These are phyloP conservation scores for Apiospora phragmitis DNA, from an alignment of 2,329 filamentous ascomycete species.

Conservation along the genomic window DNA sequence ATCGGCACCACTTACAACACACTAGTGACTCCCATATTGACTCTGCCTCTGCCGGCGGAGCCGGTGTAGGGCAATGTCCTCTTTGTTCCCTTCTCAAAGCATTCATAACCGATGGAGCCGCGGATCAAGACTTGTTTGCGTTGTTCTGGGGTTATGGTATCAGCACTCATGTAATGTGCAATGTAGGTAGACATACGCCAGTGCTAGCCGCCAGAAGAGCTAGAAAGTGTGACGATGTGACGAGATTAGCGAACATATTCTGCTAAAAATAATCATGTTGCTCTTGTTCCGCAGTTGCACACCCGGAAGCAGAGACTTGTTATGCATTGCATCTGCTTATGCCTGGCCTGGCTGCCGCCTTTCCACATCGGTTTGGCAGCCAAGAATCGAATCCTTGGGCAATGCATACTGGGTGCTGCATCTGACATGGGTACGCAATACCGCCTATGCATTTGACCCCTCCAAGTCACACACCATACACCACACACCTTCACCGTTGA, in stretches of 20 bases:
- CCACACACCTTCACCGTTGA: neutral
- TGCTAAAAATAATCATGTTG: slow-evolving; percentile 9
- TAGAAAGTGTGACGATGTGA: slow-evolving; percentile 3
- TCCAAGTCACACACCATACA: slow-evolving; percentile 2
- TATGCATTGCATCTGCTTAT: neutral
- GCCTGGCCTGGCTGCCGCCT: neutral
- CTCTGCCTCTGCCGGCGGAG: neutral
- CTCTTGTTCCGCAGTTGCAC: neutral
- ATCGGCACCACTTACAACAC: neutral
- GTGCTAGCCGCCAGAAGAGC: neutral
- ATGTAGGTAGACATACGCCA: neutral
- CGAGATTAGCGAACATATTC: neutral
- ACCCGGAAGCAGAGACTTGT: neutral
- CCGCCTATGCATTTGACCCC: slow-evolving; percentile 5
- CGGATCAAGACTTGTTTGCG: neutral
- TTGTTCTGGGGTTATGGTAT: neutral
- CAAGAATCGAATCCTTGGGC: slow-evolving; percentile 2
- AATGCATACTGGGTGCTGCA: neutral
- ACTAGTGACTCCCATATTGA: neutral
- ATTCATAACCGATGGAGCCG: neutral
- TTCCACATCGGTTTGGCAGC: neutral
- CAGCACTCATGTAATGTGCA: neutral
- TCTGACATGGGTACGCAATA: slow-evolving; percentile 5
- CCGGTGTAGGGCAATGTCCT: neutral
- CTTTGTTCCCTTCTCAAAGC: neutral